A percentile compares a stretch with the other conserved stretches of the same genome.
Evolutionary conservation across 1,284 basidiomycete genomes (phyloP).

Genomic region (Thecaphora thlaspeos): DNA sequence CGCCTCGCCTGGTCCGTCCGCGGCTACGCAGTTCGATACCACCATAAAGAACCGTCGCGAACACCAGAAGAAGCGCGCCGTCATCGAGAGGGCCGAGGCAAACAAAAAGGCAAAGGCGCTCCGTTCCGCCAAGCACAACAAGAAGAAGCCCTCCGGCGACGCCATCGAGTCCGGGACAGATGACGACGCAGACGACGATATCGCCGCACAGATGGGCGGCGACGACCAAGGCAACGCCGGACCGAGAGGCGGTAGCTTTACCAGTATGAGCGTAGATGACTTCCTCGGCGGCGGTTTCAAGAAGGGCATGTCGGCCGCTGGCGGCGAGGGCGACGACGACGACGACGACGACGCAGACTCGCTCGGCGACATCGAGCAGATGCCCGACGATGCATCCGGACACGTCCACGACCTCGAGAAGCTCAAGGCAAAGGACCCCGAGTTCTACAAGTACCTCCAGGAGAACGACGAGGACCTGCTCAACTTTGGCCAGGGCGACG

Average conservation of each 20-base stretch:
- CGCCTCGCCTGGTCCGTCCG: too few relatives aligned
- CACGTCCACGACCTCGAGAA: constrained; percentile 83
- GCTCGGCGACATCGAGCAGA: constrained; percentile 44
- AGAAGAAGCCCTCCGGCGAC: constrained; percentile 11
- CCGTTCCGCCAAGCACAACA: constrained; percentile 25
- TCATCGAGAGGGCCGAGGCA: constrained; percentile 32
- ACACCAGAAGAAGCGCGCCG: constrained; percentile 47
- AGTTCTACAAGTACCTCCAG: constrained; percentile 96
- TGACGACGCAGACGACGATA: constrained; percentile 25
- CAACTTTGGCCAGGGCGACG: constrained; percentile 66
- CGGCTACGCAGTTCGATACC: constrained; percentile 36
- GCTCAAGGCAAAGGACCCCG: constrained; percentile 91
- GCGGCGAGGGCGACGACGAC: constrained; percentile 25
- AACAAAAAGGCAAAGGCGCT: constrained; percentile 32
- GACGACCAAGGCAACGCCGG: not conserved
- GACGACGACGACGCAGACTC: constrained; percentile 37
- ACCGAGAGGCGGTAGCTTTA: constrained; percentile 6
- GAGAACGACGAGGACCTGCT: constrained; percentile 90
- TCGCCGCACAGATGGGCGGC: constrained; percentile 14
- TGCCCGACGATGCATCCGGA: constrained; percentile 44
- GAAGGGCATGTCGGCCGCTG: constrained; percentile 29
- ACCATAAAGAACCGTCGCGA: constrained; percentile 50
- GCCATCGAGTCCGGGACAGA: constrained; percentile 20
- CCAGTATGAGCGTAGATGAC: constrained; percentile 52
- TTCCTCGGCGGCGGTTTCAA: constrained; percentile 55